phyloP scores from a whole-genome alignment of 176 grass and related monocot genomes.

The Bolboschoenus planiculmis region DNA sequence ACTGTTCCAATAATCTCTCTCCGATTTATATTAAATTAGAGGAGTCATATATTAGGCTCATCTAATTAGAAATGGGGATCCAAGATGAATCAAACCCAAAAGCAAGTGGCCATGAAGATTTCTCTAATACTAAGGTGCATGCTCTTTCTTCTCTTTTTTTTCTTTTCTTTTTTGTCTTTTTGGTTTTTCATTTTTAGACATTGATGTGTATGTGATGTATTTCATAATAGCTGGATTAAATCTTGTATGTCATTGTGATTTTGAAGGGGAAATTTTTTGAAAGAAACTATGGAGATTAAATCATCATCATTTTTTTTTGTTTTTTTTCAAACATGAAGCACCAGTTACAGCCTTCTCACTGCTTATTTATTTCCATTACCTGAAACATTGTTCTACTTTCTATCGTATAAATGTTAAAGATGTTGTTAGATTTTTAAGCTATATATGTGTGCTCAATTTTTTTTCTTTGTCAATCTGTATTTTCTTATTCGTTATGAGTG shows the following conservation, averaged over 20 bases:
- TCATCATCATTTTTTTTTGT: no score
- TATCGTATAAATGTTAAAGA: background rate
- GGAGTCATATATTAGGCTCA: background rate
- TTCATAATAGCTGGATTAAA: background rate
- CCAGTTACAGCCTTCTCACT: no score
- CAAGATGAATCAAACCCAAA: background rate
- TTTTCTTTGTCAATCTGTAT: background rate
- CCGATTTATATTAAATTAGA: background rate
- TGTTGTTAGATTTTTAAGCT: background rate
- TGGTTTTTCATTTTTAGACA: background rate
- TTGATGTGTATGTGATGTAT: background rate
- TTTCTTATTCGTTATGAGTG: background rate
- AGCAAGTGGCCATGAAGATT: background rate
- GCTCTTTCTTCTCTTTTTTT: background rate
- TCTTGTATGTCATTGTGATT: background rate
- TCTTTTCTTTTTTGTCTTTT: background rate
- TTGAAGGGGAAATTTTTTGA: background rate
- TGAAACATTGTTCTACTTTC: no score
- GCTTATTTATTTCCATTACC: no score
- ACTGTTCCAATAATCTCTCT: background rate
- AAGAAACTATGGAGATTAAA: background rate
- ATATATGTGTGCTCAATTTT: background rate
- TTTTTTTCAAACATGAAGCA: no score
- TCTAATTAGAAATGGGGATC: constrained; percentile 5
- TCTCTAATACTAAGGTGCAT: background rate